Evolutionary conservation across 2,329 filamentous ascomycete species (phyloP).

Genomic region (Domatiomyces globalis): DNA sequence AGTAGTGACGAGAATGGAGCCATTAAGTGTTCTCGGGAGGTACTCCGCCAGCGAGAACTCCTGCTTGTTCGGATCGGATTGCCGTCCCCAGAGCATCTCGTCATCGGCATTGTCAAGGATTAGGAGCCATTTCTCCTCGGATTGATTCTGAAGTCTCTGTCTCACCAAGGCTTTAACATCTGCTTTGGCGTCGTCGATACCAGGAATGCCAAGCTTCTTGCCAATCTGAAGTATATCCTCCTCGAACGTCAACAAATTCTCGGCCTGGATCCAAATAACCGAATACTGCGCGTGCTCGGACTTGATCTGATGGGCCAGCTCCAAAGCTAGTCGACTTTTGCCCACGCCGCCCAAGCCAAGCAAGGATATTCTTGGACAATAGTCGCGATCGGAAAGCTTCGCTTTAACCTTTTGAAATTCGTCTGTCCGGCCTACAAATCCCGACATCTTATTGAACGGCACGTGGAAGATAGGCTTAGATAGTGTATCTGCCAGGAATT

Average conservation of each 20-base stretch:
- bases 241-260: slow-evolving; percentile 2
- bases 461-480: slow-evolving; percentile 9
- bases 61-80: background rate
- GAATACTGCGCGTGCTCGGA: slow-evolving; percentile 1
- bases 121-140: slow-evolving; percentile 8
- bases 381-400: background rate
- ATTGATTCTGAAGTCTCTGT: background rate
- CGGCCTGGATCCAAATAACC: slow-evolving; percentile 8
- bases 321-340: slow-evolving; percentile 19
- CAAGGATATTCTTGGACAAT: slow-evolving; percentile 4
- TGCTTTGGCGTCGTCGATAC: slow-evolving; percentile 1
- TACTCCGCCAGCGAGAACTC: background rate
- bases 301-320: slow-evolving; percentile 7
- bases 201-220: slow-evolving; percentile 1
- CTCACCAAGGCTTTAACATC: slow-evolving; percentile 6
- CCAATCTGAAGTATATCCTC: slow-evolving; percentile 4
- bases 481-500: no score
- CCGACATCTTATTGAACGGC: slow-evolving; percentile 9
- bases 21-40: slow-evolving; percentile 6
- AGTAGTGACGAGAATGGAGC: slow-evolving; percentile 16
- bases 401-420: background rate
- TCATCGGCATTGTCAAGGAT: slow-evolving; percentile 15
- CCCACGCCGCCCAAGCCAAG: slow-evolving; percentile 18
- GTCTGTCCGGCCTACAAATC: slow-evolving; percentile 8
- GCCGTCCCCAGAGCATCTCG: background rate